These are phyloP conservation scores for Fomitopsis schrenkii DNA, from an alignment of 1,284 basidiomycete genomes.

Conservation along the genomic window DNA sequence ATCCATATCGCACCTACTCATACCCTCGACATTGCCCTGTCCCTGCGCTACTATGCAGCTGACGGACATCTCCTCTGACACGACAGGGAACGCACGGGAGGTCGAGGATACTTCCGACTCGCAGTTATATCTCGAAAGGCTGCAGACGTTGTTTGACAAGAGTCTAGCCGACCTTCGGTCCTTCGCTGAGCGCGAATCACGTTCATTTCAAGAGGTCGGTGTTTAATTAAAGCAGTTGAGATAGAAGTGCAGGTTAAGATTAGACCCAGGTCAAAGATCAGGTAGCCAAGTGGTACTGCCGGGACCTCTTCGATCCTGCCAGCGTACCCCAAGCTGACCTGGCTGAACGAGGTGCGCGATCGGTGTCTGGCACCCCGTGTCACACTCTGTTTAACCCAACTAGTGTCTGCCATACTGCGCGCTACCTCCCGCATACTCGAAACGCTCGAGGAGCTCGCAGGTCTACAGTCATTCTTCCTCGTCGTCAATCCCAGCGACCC, in stretches of 20 bases:
- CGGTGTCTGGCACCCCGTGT: background rate
- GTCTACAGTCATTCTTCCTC: slow-evolving; percentile 57
- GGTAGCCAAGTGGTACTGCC: slow-evolving; percentile 55
- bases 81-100: slow-evolving; percentile 14
- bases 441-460: slow-evolving; percentile 41
- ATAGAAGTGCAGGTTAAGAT: background rate
- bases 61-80: background rate
- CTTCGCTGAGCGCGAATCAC: slow-evolving; percentile 54
- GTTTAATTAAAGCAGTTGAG: background rate
- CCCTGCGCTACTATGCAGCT: background rate
- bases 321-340: slow-evolving; percentile 5
- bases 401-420: slow-evolving; percentile 43
- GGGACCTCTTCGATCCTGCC: slow-evolving; percentile 39
- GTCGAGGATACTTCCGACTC: slow-evolving; percentile 34
- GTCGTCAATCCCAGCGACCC: slow-evolving; percentile 49
- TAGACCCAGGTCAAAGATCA: slow-evolving; percentile 42
- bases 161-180: slow-evolving; percentile 49
- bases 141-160: slow-evolving; percentile 58
- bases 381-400: background rate
- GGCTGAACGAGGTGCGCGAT: slow-evolving; percentile 17
- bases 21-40: background rate
- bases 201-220: slow-evolving; percentile 56
- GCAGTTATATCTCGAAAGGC: slow-evolving; percentile 53
- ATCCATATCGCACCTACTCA: background rate
- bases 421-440: slow-evolving; percentile 49